Evolutionary conservation across 139 green algal species (phyloP).

Genomic region (Mesotaenium endlicherianum): DNA sequence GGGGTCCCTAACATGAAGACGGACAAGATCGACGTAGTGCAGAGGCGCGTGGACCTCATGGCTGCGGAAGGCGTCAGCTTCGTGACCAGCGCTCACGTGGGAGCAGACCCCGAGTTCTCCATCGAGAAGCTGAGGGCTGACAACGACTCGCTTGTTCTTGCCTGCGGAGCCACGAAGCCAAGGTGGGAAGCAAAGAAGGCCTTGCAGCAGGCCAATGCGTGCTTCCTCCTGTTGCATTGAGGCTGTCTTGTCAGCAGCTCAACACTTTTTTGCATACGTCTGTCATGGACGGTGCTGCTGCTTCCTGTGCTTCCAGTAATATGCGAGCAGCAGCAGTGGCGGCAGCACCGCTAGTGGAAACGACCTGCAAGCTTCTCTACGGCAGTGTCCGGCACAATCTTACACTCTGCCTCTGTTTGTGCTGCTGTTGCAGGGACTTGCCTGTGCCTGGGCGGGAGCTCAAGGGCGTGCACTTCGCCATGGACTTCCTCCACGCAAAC

Average conservation of each 20-base stretch:
- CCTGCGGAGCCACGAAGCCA: constrained; percentile 86
- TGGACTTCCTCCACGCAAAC: constrained; percentile 94
- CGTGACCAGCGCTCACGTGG: constrained; percentile 70
- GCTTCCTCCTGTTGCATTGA: no score
- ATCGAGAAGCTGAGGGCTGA: constrained; percentile 57
- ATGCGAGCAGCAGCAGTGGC: no score
- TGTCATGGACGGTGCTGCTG: no score
- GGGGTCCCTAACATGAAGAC: constrained; percentile 98
- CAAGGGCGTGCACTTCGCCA: constrained; percentile 90
- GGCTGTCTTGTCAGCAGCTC: no score
- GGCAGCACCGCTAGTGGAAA: no score
- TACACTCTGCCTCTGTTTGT: not conserved
- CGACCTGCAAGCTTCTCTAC: no score
- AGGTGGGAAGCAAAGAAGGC: no score
- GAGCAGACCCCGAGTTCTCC: constrained; percentile 25
- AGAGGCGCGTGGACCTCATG: constrained; percentile 94
- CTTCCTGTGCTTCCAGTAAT: no score
- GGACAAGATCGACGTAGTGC: constrained; percentile 88
- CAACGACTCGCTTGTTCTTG: constrained; percentile 83
- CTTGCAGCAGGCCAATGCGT: no score
- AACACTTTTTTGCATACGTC: no score
- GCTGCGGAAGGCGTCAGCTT: constrained; percentile 82
- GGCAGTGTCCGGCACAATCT: not conserved
- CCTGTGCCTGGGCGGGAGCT: constrained; percentile 73
- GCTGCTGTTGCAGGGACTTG: constrained; percentile 64